Evolutionary conservation across 305 asterid species (phyloP).

Genomic region (Fraxinus sp.): DNA sequence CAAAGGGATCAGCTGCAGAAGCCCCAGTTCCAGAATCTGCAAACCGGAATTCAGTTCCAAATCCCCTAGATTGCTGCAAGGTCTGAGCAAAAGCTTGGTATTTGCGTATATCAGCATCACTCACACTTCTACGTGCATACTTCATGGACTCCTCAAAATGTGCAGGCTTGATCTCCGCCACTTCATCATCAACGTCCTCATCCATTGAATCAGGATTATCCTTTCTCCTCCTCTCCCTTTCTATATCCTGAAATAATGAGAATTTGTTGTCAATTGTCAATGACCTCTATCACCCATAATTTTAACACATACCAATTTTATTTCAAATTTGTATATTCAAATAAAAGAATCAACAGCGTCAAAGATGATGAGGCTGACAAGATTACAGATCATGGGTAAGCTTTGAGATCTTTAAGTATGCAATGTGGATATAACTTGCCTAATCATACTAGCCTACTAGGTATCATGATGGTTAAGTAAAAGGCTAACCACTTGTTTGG

Average conservation of each 20-base stretch:
- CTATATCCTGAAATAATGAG: neutral
- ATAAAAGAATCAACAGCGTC: neutral
- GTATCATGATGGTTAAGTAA: no score
- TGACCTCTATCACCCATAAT: neutral
- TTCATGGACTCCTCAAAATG: constrained; percentile 41
- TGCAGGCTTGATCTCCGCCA: constrained; percentile 46
- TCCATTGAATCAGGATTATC: constrained; percentile 46
- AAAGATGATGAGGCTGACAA: neutral
- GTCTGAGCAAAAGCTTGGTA: constrained; percentile 59
- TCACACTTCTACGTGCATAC: neutral
- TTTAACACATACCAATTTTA: neutral
- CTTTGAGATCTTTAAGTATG: neutral
- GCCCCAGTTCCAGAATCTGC: constrained; percentile 33
- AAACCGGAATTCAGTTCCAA: constrained; percentile 51
- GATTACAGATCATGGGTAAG: neutral
- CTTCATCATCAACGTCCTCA: constrained; percentile 45
- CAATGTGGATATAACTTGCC: neutral
- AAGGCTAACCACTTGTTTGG: neutral
- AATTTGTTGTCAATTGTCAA: neutral
- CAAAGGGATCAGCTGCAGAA: neutral
- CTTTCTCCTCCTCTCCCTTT: constrained; percentile 23
- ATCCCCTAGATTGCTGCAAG: constrained; percentile 54
- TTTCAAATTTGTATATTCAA: neutral
- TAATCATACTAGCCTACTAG: neutral
- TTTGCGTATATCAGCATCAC: constrained; percentile 50